Evolutionary conservation across 805 yeast species (phyloP), one percentile per base, ranked within the genome.

Genomic region (Starmerella khaoyaiensis): DNA sequence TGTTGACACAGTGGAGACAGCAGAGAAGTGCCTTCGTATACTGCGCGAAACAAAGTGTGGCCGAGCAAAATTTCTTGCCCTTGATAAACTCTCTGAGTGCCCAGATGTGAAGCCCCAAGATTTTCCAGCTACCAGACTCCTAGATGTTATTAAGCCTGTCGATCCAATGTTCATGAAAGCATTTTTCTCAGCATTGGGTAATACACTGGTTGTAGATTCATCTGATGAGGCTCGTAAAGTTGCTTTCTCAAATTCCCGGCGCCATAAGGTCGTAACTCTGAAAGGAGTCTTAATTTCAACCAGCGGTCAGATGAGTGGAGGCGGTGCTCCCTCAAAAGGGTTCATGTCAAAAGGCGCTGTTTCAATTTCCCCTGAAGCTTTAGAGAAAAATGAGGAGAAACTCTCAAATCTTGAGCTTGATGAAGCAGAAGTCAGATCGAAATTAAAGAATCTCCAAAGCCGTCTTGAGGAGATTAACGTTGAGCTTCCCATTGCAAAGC

Each of bases 251-350:
- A 63, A 66, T 14, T 20, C 23, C 11, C 73, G 65, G 48, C 65
- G 97, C 50, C 80, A 72, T 68, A 70, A 93, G 49, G 97, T 87
- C 18, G 97, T 93, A 0, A 84, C 97, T 0, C 56, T 84, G 7
- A 93, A 81, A 56, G 99, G 99, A 18, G 79, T 83, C 49, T 63
- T 90, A 17, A 87, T 90, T 39, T 96, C 86, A 51, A 74, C 77
- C 12, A 79, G 94, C 2, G 99, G 99, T 58, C 81, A 96, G 1
- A 76, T 93, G 76, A 74, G 93, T 32, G 99, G 99, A 50, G 99
- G 99, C 60, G 98, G 97, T 36, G 63, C 47, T 4, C 51, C 69
- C 27, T 69, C 67, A 7, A 69, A 69, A 35, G 98, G 97, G 5
- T 76, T 79, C 2, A 83, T 90, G 94, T 36, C 46, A 1, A 33